Conservation (phyloP, 73 alveolate species). For the Strombidium stylifer region DNA sequence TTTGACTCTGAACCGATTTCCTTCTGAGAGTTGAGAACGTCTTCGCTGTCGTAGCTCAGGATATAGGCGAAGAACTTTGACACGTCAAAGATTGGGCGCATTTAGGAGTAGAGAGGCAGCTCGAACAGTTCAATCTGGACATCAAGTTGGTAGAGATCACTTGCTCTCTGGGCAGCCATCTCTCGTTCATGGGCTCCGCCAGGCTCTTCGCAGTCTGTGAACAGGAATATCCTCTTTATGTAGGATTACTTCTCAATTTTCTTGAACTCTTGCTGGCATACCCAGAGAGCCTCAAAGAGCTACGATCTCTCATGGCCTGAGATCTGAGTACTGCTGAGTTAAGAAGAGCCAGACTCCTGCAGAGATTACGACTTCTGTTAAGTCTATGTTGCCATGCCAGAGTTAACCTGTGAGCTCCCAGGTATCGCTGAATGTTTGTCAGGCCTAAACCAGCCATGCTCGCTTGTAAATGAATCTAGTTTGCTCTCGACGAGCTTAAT, state of each 20-base stretch:
- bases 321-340: too few species aligned
- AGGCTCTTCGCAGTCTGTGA: slow-evolving; percentile 97
- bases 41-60: slow-evolving; percentile 89
- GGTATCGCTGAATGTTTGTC: too few species aligned
- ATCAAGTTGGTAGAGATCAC: slow-evolving; percentile 84
- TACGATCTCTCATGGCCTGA: too few species aligned
- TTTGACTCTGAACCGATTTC: too few species aligned
- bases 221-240: slow-evolving; percentile 91
- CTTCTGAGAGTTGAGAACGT: slow-evolving; percentile 53
- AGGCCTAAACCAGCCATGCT: too few species aligned
- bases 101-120: slow-evolving; percentile 57
- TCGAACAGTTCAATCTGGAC: slow-evolving; percentile 95
- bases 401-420: too few species aligned
- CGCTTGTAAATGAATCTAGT: slow-evolving; percentile 47
- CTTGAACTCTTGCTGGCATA: slow-evolving; percentile 87
- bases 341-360: too few species aligned
- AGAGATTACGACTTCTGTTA: too few species aligned
- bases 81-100: slow-evolving; percentile 77
- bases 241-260: slow-evolving; percentile 78
- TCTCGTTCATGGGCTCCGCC: slow-evolving; percentile 47
- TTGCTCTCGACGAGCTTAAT: slow-evolving; percentile 68
- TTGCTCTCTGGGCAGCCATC: slow-evolving; percentile 86
- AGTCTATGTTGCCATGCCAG: too few species aligned
- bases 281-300: slow-evolving; percentile 92
- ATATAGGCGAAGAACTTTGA: slow-evolving; percentile 82